Evolutionary conservation across 495 filamentous ascomycete species (phyloP).

Genomic region (Daldinia bambusicola): DNA sequence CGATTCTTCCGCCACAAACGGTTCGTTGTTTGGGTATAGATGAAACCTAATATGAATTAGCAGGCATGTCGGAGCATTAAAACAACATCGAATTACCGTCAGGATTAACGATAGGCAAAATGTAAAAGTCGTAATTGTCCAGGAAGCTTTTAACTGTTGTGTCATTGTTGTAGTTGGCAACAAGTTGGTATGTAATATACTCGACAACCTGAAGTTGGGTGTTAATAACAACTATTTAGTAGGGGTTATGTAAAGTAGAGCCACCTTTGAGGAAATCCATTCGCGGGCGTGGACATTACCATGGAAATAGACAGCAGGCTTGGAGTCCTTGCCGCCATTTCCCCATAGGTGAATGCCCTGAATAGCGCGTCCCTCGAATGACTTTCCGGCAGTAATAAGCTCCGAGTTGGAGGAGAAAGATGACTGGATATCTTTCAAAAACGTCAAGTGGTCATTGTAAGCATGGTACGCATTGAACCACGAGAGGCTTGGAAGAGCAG

Average conservation of each 20-base stretch:
- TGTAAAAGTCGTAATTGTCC: conserved; percentile 72
- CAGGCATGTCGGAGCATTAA: neutral
- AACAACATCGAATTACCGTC: conserved; percentile 56
- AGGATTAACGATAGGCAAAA: conserved; percentile 71
- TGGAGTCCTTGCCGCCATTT: conserved; percentile 61
- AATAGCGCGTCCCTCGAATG: conserved; percentile 62
- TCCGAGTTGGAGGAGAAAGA: conserved; percentile 63
- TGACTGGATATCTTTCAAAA: conserved; percentile 60
- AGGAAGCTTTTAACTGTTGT: conserved; percentile 58
- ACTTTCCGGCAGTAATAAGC: conserved; percentile 64
- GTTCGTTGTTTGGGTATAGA: conserved; percentile 67
- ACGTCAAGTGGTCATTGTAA: conserved; percentile 66
- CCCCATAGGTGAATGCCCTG: conserved; percentile 71
- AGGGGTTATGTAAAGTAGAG: neutral
- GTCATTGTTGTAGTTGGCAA: conserved; percentile 60
- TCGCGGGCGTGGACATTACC: conserved; percentile 72
- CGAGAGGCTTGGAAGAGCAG: conserved; percentile 47
- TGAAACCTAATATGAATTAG: conserved; percentile 56
- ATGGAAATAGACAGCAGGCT: conserved; percentile 68
- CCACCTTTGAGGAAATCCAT: conserved; percentile 67
- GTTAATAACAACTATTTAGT: conserved; percentile 14
- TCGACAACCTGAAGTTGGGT: conserved; percentile 54
- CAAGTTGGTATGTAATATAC: conserved; percentile 66
- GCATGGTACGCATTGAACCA: conserved; percentile 70
- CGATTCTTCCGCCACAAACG: conserved; percentile 77